A percentile compares a stretch with the other conserved stretches of the same genome.
phyloP scores from a whole-genome alignment of 1,139 yeast genomes.

The Suhomyces wounanorum region DNA sequence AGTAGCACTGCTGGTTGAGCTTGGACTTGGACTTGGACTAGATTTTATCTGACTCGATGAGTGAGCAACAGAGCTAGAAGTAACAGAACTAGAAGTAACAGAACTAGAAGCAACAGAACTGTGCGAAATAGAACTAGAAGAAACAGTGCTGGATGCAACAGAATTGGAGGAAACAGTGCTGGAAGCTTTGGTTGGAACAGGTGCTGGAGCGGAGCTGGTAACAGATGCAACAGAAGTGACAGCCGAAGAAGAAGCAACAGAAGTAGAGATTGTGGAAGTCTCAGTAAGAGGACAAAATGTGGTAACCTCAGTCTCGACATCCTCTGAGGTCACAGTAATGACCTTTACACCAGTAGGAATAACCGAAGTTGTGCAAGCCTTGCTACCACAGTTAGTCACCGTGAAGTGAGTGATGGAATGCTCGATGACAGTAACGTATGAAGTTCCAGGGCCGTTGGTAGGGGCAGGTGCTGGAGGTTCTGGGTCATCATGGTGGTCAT shows the following conservation, averaged over 20 bases:
- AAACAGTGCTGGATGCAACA: no score
- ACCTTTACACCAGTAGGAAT: conserved; percentile 15
- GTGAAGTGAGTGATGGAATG: conserved; percentile 22
- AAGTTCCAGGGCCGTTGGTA: conserved; percentile 1
- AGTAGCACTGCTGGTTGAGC: conserved; percentile 32
- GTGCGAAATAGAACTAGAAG: no score
- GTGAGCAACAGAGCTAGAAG: conserved; percentile 10
- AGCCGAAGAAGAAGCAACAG: background rate
- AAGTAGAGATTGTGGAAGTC: conserved; percentile 1
- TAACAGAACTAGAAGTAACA: background rate
- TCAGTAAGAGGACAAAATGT: conserved; percentile 18
- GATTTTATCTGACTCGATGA: no score
- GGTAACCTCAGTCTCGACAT: conserved; percentile 14
- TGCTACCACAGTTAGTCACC: conserved; percentile 23
- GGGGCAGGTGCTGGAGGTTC: conserved; percentile 2
- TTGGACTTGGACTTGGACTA: no score
- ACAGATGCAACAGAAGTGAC: background rate
- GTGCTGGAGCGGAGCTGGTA: background rate
- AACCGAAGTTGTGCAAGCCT: conserved; percentile 21
- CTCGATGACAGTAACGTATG: conserved; percentile 8
- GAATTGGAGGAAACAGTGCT: no score
- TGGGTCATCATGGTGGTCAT: conserved; percentile 1
- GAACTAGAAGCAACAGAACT: conserved; percentile 9
- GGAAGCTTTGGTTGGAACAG: conserved; percentile 3
- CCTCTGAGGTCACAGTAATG: conserved; percentile 13